A percentile compares a stretch with the other conserved stretches of the same genome.
These are phyloP conservation scores for Phytophthora colocasiae DNA, from an alignment of 352 stramenopile species.

Conservation along the genomic window DNA sequence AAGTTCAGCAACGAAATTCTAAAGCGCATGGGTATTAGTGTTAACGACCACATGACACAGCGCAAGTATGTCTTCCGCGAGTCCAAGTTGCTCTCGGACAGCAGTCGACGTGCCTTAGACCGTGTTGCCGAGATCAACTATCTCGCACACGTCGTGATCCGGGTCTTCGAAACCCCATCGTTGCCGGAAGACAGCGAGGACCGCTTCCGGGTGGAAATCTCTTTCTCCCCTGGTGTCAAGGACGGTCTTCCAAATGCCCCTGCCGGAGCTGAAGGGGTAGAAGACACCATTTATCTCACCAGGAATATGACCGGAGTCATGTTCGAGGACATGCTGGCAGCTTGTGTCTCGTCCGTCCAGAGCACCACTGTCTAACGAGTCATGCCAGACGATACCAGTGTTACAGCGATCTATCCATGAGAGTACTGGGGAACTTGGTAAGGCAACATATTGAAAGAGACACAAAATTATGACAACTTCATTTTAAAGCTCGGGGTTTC, in stretches of 20 bases:
- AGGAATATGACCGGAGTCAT: slow-evolving; percentile 89
- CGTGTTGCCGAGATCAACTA: slow-evolving; percentile 97
- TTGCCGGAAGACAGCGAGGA: slow-evolving; percentile 85
- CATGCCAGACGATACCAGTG: slow-evolving; percentile 1
- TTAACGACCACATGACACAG: slow-evolving; percentile 80
- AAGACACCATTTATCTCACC: slow-evolving; percentile 85
- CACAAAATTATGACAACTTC: slow-evolving; percentile 24
- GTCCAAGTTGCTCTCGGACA: slow-evolving; percentile 83
- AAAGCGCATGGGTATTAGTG: slow-evolving; percentile 86
- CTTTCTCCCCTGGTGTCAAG: slow-evolving; percentile 79
- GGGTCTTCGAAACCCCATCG: slow-evolving; percentile 97
- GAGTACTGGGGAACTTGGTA: slow-evolving; percentile 11
- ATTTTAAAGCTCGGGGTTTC: slow-evolving; percentile 6
- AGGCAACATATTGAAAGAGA: slow-evolving; percentile 8
- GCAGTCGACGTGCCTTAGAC: slow-evolving; percentile 75
- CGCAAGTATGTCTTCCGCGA: slow-evolving; percentile 84
- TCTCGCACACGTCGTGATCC: slow-evolving; percentile 98
- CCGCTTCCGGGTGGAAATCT: slow-evolving; percentile 88
- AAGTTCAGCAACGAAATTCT: slow-evolving; percentile 88
- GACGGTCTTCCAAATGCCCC: slow-evolving; percentile 39
- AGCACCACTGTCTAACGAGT: slow-evolving; percentile 34
- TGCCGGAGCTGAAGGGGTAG: slow-evolving; percentile 39
- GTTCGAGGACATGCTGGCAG: slow-evolving; percentile 90
- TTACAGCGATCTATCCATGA: slow-evolving; percentile 12
- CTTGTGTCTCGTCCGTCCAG: slow-evolving; percentile 83